Percentiles rank a stretch among this genome's conserved stretches.
Conservation (phyloP, 345 rosid species). For the Jatropha curcas region DNA sequence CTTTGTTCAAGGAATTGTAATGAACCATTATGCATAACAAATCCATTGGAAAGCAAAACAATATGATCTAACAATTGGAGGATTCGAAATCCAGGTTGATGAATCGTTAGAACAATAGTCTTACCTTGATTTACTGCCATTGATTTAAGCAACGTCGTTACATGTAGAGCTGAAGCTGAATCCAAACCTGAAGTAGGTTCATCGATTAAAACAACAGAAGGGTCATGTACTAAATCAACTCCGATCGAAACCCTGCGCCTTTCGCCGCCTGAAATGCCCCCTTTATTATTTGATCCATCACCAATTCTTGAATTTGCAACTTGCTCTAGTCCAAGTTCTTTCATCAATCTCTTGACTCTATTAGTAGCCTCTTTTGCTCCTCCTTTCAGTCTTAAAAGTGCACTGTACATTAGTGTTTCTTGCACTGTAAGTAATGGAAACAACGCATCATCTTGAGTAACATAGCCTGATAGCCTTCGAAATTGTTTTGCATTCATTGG, state of each 20-base stretch:
- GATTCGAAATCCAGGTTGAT: constrained; percentile 90
- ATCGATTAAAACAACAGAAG: constrained; percentile 76
- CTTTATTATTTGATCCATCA: constrained; percentile 47
- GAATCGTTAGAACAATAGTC: constrained; percentile 79
- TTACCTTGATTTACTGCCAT: constrained; percentile 70
- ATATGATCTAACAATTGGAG: constrained; percentile 66
- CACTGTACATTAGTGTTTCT: constrained; percentile 83
- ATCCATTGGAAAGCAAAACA: constrained; percentile 71
- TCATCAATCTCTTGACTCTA: constrained; percentile 59
- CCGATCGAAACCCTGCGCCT: constrained; percentile 87
- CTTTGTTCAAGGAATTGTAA: constrained; percentile 55
- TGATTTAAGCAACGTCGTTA: constrained; percentile 59
- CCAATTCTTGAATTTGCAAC: constrained; percentile 63
- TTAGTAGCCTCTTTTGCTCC: constrained; percentile 41
- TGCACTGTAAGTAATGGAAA: constrained; percentile 83
- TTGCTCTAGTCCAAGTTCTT: constrained; percentile 72
- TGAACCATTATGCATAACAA: constrained; percentile 58
- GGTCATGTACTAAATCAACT: constrained; percentile 88
- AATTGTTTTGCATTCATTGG: constrained; percentile 54
- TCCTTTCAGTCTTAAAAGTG: constrained; percentile 67
- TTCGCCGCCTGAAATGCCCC: constrained; percentile 88
- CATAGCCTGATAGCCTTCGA: constrained; percentile 72
- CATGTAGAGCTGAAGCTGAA: constrained; percentile 83
- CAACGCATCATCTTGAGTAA: constrained; percentile 81
- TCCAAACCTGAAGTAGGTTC: constrained; percentile 98